Evolutionary conservation across 768 basidiomycete genomes (phyloP).

Genomic region (Austroboletus eburneus): DNA sequence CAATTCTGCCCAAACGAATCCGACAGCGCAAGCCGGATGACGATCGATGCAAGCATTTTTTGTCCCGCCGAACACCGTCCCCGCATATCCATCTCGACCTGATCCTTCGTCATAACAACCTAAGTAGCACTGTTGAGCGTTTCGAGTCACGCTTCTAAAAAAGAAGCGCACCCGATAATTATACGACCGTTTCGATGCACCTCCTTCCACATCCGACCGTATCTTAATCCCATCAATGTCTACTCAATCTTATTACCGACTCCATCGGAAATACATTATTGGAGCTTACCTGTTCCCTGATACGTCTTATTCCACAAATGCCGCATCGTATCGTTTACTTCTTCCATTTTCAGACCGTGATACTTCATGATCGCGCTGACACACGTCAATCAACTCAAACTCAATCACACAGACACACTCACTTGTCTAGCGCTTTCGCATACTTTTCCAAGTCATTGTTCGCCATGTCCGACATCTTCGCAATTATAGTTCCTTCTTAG

Average conservation of each 20-base stretch:
- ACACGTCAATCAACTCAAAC: constrained; percentile 10
- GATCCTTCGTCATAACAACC: constrained; percentile 99
- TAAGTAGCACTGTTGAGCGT: constrained; percentile 31
- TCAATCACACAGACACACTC: constrained; percentile 17
- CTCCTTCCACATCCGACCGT: constrained; percentile 88
- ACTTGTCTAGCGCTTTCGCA: constrained; percentile 96
- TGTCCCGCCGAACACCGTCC: constrained; percentile 98
- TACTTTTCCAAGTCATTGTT: constrained; percentile 98
- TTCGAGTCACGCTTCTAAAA: constrained; percentile 1
- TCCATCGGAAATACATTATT: not conserved
- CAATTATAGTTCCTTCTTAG: not conserved
- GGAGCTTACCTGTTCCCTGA: constrained; percentile 82
- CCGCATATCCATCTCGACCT: constrained; percentile 99
- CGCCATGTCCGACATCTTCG: constrained; percentile 94
- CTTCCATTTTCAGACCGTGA: constrained; percentile 96
- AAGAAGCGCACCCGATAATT: constrained; percentile 79
- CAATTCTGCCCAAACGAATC: constrained; percentile 98
- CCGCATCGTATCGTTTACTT: constrained; percentile 97
- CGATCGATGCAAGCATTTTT: constrained; percentile 97
- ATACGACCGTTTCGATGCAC: constrained; percentile 87
- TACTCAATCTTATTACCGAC: constrained; percentile 31
- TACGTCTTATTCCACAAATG: constrained; percentile 99
- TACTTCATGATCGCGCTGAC: constrained; percentile 97
- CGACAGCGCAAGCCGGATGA: constrained; percentile 93
- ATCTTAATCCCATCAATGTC: constrained; percentile 99